Evolutionary conservation across 306 rosid genomes (phyloP), one percentile per base, ranked within the genome.

Genomic region (Glycine soja): DNA sequence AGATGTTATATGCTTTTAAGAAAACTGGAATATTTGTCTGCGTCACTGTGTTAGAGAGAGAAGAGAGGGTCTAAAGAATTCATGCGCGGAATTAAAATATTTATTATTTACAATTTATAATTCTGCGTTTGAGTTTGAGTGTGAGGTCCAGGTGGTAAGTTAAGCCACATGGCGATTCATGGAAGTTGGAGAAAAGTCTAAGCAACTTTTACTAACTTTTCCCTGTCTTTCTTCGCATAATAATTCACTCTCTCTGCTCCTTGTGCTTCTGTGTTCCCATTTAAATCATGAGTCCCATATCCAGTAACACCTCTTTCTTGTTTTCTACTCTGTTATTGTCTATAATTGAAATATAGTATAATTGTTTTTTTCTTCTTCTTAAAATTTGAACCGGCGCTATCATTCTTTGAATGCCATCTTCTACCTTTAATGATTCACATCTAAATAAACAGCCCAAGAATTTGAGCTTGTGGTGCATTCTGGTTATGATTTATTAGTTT

Each of bases 1-100:
- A 59, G 74, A 12, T 76, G 61, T 32, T 80, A 77, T 74, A 89
- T 90, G 90, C 97, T 91, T 91, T 91, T 88, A 85, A 90, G 92
- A 82, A 62, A 67, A 72, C 84, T 71, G 70, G 91, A 87, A 89
- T 87, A 84, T 83, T 71, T 87, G 47, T 62, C 70, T 38, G 61
- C 83, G 36, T 80, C 81, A 47, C 48, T 15, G 19, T 50, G 69
- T 3, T 13, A 45, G 53, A 40, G 78, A 54, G 46, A 12, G 24
- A 47, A 38, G 15, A 75, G 53, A 62, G 46, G 12, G 11, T 34
- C 43, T 40, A 45, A 10, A 11, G 10, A 36, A 38, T 76, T 70
- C 87, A 86, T 87, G 93, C 88, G 82, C 42, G 59, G 43, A 58
- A 77, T 84, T 87, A 24, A 78, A 78, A 62, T 40, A 77, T 47